These are phyloP conservation scores for Ustilago hordei DNA, from an alignment of 1,284 basidiomycete genomes.

Conservation along the genomic window DNA sequence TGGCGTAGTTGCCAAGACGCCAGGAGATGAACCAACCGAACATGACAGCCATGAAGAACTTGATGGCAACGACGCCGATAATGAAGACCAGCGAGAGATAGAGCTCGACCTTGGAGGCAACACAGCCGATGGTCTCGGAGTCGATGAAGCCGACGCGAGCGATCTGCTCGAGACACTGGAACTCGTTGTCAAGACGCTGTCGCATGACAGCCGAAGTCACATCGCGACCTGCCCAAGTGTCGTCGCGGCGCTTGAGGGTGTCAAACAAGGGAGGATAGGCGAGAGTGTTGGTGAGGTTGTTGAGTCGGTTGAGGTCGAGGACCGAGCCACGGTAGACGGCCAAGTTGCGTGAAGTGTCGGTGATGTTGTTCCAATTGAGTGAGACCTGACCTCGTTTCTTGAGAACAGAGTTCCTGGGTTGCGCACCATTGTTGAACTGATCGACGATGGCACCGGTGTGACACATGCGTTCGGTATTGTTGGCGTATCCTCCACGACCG, in stretches of 20 bases:
- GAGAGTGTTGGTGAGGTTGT: slow-evolving; percentile 83
- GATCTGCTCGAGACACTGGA: slow-evolving; percentile 86
- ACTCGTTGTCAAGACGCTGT: slow-evolving; percentile 76
- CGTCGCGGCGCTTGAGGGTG: slow-evolving; percentile 78
- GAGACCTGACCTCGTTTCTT: slow-evolving; percentile 83
- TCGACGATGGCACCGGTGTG: slow-evolving; percentile 41
- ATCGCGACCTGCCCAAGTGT: slow-evolving; percentile 83
- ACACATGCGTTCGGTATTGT: slow-evolving; percentile 50
- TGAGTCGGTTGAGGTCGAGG: slow-evolving; percentile 84
- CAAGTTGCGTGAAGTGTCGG: slow-evolving; percentile 79
- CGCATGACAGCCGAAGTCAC: slow-evolving; percentile 84
- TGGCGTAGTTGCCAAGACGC: slow-evolving; percentile 91
- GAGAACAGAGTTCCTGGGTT: slow-evolving; percentile 31
- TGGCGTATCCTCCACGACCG: slow-evolving; percentile 72
- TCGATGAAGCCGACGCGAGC: slow-evolving; percentile 92
- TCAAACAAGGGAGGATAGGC: slow-evolving; percentile 85
- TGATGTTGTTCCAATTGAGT: slow-evolving; percentile 89
- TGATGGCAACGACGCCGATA: slow-evolving; percentile 93
- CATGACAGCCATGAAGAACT: slow-evolving; percentile 94
- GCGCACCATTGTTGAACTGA: slow-evolving; percentile 45
- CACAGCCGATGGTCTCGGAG: slow-evolving; percentile 91
- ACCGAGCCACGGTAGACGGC: slow-evolving; percentile 93
- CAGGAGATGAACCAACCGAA: slow-evolving; percentile 98
- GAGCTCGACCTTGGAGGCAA: slow-evolving; percentile 92
- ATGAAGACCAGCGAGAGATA: slow-evolving; percentile 97